Evolutionary conservation across 148 eudicot genomes (phyloP), one percentile per base, ranked within the genome.

Genomic region (Chenopodium formosanum): DNA sequence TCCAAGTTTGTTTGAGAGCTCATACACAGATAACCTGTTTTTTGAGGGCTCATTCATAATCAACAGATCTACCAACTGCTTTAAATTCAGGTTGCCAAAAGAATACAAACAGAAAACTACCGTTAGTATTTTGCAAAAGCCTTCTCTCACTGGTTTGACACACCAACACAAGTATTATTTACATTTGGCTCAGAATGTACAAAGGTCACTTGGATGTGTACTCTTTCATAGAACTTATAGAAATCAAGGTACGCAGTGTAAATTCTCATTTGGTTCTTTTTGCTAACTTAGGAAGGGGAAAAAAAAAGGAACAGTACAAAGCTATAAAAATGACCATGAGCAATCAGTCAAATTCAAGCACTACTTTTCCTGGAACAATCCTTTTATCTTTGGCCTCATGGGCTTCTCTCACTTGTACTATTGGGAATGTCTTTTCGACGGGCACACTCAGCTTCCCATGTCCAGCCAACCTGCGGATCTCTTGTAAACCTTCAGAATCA

Each of bases 351-450:
- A 97, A 62, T 87, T 91, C 97, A 72, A 97, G 93, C 82, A 97
- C 98, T 70, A 97, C 86, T 92, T 97, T 97, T 71, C 99, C 99
- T 7, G 87, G 87, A 78, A 97, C 86, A 78, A 65, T 85, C 80
- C 92, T 85, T 75, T 87, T 91, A 34, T 94, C 98, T 85, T 97
- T 94, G 9, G 97, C 98, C 79, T 91, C 93, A 25, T 97, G 99
- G 20, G 99, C 98, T 83, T 92, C 97, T 79, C 84, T 90, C 80
- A 90, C 99, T 82, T 97, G 89, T 67, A 90, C 80, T 63, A 97
- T 87, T 0, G 98, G 91, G 83, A 89, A 90, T 37, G 97, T 92
- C 86, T 90, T 97, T 25, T 91, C 93, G 34, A 96, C 97, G 0
- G 99, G 99, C 50, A 97, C 84, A 83, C 84, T 91, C 84, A 97